Evolutionary conservation across 1,284 basidiomycete genomes (phyloP), one percentile per base, ranked within the genome.

Genomic region (Ceratobasidium sp.): DNA sequence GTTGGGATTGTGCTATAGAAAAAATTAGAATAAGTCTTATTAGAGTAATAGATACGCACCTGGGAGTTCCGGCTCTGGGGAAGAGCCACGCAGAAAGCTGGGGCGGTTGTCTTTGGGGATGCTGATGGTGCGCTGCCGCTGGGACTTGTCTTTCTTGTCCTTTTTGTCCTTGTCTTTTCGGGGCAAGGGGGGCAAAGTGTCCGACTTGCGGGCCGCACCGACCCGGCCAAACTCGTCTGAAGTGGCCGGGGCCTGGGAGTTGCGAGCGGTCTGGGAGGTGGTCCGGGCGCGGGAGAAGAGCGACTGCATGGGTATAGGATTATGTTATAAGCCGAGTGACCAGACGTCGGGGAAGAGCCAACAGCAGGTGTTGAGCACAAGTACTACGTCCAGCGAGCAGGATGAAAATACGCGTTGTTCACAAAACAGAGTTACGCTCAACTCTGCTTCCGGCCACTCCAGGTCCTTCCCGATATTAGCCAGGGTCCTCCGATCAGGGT

Each of bases 141-240:
- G 84, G 76, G 88, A 87, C 61, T 87, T 86, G 28, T 83, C 86
- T 83, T 88, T 89, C 86, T 90, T 91, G 53, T 73, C 68, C 85
- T 88, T 89, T 6, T 13, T 20, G 82, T 89, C 89, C 85, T 89
- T 90, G 60, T 63, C 39, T 85, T 85, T 86, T 75, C 81, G 83
- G 80, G 82, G 80, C 79, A 75, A 81, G 81, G 82, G 82, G 80
- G 77, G 82, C 82, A 79, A 85, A 84, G 82, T 83, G 83, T 77
- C 88, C 79, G 84, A 83, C 79, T 87, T 86, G 86, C 88, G 89
- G 79, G 85, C 33, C 83, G 39, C 26, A 23, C 44, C 23, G 79
- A 90, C 87, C 78, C 90, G 86, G 69, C 92, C 93, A 81, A 93
- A 93, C 86, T 94, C 93, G 86, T 94, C 92, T 81, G 82, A 84